Percentiles rank a stretch among this genome's conserved stretches.
These are phyloP conservation scores for Malus sieversii DNA, from an alignment of 306 rosid species.

Conservation along the genomic window DNA sequence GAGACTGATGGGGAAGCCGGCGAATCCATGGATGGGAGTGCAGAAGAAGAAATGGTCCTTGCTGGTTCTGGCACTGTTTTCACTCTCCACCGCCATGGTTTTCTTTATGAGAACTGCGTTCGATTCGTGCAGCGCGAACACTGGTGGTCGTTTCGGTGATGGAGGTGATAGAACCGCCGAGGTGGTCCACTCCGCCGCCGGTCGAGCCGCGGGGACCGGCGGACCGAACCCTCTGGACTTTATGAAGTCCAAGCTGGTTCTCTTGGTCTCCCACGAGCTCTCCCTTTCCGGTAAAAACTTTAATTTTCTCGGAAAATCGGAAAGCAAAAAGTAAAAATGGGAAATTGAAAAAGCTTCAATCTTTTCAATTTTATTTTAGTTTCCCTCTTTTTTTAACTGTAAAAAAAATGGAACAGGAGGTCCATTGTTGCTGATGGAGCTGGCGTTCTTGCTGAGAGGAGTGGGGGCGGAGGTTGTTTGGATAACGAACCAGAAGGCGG, in stretches of 20 bases:
- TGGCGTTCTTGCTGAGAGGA: slow-evolving; percentile 61
- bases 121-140: slow-evolving; percentile 37
- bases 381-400: not conserved
- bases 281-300: slow-evolving; percentile 59
- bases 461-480: slow-evolving; percentile 73
- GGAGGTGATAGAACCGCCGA: slow-evolving; percentile 6
- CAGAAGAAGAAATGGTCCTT: slow-evolving; percentile 54
- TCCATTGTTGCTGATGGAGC: slow-evolving; percentile 73
- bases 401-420: slow-evolving; percentile 36
- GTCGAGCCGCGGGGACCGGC: slow-evolving; percentile 2
- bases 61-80: slow-evolving; percentile 44
- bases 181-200: slow-evolving; percentile 34
- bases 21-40: slow-evolving; percentile 35
- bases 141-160: slow-evolving; percentile 12
- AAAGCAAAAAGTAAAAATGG: not conserved
- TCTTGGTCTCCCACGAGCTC: slow-evolving; percentile 78
- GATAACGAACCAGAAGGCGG: slow-evolving; percentile 60
- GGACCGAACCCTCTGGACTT: slow-evolving; percentile 43
- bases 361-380: not conserved
- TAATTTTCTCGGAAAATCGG: not conserved
- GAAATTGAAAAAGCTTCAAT: not conserved
- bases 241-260: slow-evolving; percentile 85
- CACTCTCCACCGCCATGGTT: slow-evolving; percentile 51
- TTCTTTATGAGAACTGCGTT: slow-evolving; percentile 43
- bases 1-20: slow-evolving; percentile 38